Conservation (phyloP, 1,139 yeast genomes). For the Lodderomyces oxycetoniae region DNA sequence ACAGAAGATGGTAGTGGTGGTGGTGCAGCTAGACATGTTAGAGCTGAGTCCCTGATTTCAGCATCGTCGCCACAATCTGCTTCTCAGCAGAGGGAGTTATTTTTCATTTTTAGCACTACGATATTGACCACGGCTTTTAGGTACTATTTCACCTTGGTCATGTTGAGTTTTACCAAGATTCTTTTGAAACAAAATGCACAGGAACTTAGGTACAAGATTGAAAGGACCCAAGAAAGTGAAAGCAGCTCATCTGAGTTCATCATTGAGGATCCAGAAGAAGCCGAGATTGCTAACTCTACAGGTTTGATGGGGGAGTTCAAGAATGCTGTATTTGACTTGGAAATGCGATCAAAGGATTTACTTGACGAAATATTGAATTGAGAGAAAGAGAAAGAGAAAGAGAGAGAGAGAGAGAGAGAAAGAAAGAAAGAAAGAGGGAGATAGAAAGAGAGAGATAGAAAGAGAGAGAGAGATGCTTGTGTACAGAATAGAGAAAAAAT, state of each 20-base stretch:
- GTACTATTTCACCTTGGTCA: slow-evolving; percentile 60
- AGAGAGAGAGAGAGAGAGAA: no score
- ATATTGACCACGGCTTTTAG: slow-evolving; percentile 50
- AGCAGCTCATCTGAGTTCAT: slow-evolving; percentile 4
- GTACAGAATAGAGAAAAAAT: no score
- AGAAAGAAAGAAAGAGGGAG: no score
- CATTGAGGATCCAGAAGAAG: slow-evolving; percentile 23
- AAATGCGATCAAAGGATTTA: slow-evolving; percentile 28
- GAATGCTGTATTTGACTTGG: slow-evolving; percentile 25
- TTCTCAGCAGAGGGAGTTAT: slow-evolving; percentile 64
- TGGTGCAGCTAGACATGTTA: slow-evolving; percentile 7
- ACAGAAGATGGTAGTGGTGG: slow-evolving; percentile 28
- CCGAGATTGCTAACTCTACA: slow-evolving; percentile 20
- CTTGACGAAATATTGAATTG: slow-evolving; percentile 18
- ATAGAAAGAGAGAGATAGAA: no score
- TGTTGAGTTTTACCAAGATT: slow-evolving; percentile 55
- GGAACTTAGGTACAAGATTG: slow-evolving; percentile 19
- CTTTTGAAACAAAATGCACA: slow-evolving; percentile 32
- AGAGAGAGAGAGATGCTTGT: no score
- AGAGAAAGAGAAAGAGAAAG: no score
- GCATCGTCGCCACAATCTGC: slow-evolving; percentile 52
- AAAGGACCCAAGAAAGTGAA: slow-evolving; percentile 6
- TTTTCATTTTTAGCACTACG: slow-evolving; percentile 58
- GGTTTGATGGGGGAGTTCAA: slow-evolving; percentile 22
- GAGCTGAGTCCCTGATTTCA: slow-evolving; percentile 9